phyloP scores from a whole-genome alignment of 306 rosid species.

The Cicer bijugum region DNA sequence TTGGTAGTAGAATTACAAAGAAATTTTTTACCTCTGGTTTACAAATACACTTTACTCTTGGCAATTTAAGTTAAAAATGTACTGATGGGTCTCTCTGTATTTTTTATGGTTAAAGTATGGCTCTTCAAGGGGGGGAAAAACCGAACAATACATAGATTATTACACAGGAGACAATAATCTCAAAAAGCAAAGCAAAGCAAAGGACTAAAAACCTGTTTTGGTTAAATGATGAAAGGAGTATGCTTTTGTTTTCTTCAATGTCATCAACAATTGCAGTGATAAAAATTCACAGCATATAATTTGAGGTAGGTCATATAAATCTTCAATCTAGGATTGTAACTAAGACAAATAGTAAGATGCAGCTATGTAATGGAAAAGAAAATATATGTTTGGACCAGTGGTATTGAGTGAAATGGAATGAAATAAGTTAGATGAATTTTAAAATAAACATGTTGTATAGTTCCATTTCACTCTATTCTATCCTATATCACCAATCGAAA shows the following conservation, averaged over 20 bases:
- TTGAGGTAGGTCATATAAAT: slow-evolving; percentile 9
- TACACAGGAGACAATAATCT: not conserved
- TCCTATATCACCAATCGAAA: too few relatives aligned
- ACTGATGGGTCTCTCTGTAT: not conserved
- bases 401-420: too few relatives aligned
- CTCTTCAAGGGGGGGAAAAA: not conserved
- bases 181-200: slow-evolving; percentile 24
- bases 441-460: too few relatives aligned
- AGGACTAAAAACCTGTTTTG: not conserved
- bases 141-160: not conserved
- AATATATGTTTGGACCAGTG: not conserved
- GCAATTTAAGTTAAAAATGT: slow-evolving; percentile 27
- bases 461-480: too few relatives aligned
- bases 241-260: too few relatives aligned
- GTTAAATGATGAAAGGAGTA: not conserved
- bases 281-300: slow-evolving; percentile 12
- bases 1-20: slow-evolving; percentile 56
- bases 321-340: slow-evolving; percentile 30
- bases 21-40: slow-evolving; percentile 11
- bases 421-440: too few relatives aligned
- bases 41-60: slow-evolving; percentile 30
- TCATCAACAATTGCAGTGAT: too few relatives aligned
- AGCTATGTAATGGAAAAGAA: not conserved
- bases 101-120: not conserved
- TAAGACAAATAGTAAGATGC: slow-evolving; percentile 19